phyloP scores from a whole-genome alignment of 345 rosid species.

The Ricinus communis region DNA sequence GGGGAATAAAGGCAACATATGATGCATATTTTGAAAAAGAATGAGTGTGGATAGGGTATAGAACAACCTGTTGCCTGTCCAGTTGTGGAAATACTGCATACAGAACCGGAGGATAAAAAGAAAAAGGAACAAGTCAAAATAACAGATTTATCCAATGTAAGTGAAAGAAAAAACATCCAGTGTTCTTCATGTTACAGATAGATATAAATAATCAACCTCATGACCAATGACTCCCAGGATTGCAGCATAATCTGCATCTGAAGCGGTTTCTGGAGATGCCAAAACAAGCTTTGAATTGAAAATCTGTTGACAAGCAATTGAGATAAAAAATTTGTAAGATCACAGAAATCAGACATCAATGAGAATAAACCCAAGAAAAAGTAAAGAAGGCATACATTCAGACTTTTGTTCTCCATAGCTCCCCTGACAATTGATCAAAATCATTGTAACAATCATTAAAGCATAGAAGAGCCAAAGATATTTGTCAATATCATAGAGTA shows the following conservation, averaged over 20 bases:
- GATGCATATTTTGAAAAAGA: background rate
- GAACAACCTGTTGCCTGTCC: constrained; percentile 98
- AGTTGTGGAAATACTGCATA: constrained; percentile 97
- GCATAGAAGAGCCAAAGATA: background rate
- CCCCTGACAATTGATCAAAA: constrained; percentile 60
- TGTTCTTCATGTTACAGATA: background rate
- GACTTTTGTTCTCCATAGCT: constrained; percentile 99
- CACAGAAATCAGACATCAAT: background rate
- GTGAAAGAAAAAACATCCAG: background rate
- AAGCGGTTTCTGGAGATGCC: constrained; percentile 98
- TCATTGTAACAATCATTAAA: background rate
- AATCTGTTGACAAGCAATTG: constrained; percentile 53
- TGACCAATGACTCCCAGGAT: constrained; percentile 97
- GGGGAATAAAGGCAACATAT: constrained; percentile 1
- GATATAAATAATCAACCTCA: constrained; percentile 57
- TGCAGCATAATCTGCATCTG: constrained; percentile 95
- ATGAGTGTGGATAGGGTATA: constrained; percentile 7
- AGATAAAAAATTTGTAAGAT: constrained; percentile 19
- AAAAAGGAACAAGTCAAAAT: constrained; percentile 30
- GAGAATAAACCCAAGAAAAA: background rate
- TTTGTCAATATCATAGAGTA: constrained; percentile 6
- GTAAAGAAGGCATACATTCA: constrained; percentile 57
- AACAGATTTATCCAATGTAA: constrained; percentile 1
- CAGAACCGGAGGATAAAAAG: constrained; percentile 17
- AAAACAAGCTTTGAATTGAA: constrained; percentile 96